These are phyloP conservation scores for Apiospora marii DNA, from an alignment of 2,329 filamentous ascomycete genomes.

Conservation along the genomic window DNA sequence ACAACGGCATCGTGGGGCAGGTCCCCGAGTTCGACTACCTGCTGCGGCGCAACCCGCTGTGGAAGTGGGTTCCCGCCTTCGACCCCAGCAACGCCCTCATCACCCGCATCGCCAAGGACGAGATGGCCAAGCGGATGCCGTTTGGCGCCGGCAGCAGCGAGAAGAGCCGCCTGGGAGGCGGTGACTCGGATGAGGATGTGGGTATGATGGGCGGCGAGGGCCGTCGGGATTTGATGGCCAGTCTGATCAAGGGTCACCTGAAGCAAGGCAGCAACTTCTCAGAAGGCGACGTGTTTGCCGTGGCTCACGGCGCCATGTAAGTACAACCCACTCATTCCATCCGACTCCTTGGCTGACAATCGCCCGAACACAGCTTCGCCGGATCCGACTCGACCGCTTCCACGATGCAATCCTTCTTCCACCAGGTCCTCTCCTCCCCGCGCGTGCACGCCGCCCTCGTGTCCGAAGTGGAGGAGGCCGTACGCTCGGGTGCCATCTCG, in stretches of 20 bases:
- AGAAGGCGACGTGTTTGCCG: constrained; percentile 63
- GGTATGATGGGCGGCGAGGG: constrained; percentile 44
- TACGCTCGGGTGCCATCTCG: constrained; percentile 44
- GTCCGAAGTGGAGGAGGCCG: constrained; percentile 54
- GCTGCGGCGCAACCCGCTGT: constrained; percentile 58
- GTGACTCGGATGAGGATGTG: constrained; percentile 38
- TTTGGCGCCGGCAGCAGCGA: constrained; percentile 49
- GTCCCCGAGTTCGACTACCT: constrained; percentile 57
- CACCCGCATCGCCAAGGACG: constrained; percentile 60
- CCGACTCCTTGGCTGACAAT: not conserved
- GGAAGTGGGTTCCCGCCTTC: constrained; percentile 48
- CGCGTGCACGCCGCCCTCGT: constrained; percentile 49
- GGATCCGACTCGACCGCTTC: constrained; percentile 69
- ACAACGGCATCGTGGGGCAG: constrained; percentile 61
- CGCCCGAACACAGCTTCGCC: constrained; percentile 53
- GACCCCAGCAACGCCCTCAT: constrained; percentile 55
- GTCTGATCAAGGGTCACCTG: constrained; percentile 59
- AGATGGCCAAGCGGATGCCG: constrained; percentile 54
- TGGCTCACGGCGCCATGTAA: constrained; percentile 64
- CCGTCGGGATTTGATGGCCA: constrained; percentile 58
- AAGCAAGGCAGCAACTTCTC: constrained; percentile 56
- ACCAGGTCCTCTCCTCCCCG: constrained; percentile 54
- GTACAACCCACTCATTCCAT: constrained; percentile 32
- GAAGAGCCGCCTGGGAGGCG: constrained; percentile 42
- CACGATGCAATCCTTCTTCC: constrained; percentile 65